phyloP scores from a whole-genome alignment of 305 asterid genomes.

The Vinca major region DNA sequence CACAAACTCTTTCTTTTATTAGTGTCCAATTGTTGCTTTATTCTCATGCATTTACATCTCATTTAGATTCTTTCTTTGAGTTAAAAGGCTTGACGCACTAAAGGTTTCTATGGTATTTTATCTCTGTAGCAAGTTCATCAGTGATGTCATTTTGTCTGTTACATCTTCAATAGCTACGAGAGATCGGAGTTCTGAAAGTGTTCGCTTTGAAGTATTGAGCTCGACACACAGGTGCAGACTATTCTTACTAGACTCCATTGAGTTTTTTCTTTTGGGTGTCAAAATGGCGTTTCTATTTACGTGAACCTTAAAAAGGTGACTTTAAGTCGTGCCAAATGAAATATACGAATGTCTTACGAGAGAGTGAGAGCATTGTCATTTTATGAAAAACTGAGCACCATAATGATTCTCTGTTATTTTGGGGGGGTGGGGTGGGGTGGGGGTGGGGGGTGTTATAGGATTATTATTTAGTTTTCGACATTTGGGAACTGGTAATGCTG shows the following conservation, averaged over 20 bases:
- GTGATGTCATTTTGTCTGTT: constrained; percentile 80
- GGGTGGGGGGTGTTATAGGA: no score
- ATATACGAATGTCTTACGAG: neutral
- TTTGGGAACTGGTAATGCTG: neutral
- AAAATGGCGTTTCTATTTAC: neutral
- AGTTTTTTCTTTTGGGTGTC: neutral
- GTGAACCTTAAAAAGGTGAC: neutral
- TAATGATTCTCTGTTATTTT: neutral
- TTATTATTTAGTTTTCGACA: neutral
- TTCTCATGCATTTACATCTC: neutral
- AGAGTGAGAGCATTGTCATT: neutral
- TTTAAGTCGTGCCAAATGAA: neutral
- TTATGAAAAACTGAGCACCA: neutral
- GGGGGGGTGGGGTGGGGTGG: no score
- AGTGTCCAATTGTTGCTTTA: neutral
- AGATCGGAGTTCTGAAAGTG: constrained; percentile 88
- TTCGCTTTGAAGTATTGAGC: constrained; percentile 83
- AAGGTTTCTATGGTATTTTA: constrained; percentile 11
- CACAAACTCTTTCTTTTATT: neutral
- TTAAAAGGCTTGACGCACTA: neutral
- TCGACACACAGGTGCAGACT: constrained; percentile 66
- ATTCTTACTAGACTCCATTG: constrained; percentile 7
- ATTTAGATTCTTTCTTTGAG: constrained; percentile 8
- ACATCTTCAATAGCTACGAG: constrained; percentile 77
- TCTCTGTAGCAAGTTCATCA: constrained; percentile 74